Conservation (phyloP, 2,329 filamentous ascomycete genomes). For the Apiospora sp. region DNA sequence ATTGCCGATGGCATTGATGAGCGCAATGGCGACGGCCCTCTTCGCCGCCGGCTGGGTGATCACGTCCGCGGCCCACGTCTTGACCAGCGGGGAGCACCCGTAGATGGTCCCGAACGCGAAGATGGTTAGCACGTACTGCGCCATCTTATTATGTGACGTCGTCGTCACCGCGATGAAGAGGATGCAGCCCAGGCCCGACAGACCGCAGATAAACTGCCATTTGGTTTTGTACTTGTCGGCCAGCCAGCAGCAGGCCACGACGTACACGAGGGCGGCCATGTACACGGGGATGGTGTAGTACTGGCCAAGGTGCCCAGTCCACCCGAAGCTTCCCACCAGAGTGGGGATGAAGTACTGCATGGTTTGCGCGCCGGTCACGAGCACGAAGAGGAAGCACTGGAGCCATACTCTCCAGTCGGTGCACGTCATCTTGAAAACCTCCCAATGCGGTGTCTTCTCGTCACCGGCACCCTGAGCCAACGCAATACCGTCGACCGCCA, state of each 20-base stretch:
- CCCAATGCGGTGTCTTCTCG: slow-evolving; percentile 33
- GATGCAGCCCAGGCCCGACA: slow-evolving; percentile 36
- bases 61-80: slow-evolving; percentile 34
- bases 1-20: slow-evolving; percentile 31
- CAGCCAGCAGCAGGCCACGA: slow-evolving; percentile 37
- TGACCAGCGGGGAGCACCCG: slow-evolving; percentile 37
- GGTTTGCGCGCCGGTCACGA: slow-evolving; percentile 40
- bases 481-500: slow-evolving; percentile 36
- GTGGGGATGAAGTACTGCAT: slow-evolving; percentile 46
- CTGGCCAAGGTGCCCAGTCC: slow-evolving; percentile 33
- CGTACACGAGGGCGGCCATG: slow-evolving; percentile 36
- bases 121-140: slow-evolving; percentile 37
- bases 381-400: slow-evolving; percentile 37
- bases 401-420: slow-evolving; percentile 36
- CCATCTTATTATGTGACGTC: slow-evolving; percentile 27
- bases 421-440: slow-evolving; percentile 39
- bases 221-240: slow-evolving; percentile 38
- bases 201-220: slow-evolving; percentile 38
- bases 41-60: slow-evolving; percentile 34
- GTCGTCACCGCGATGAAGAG: slow-evolving; percentile 37
- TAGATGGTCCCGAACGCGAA: slow-evolving; percentile 41
- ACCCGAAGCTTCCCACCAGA: slow-evolving; percentile 41
- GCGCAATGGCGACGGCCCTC: slow-evolving; percentile 28
- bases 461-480: slow-evolving; percentile 32
- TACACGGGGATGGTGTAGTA: slow-evolving; percentile 40